Conservation (phyloP, 257 asterid genomes). For the Paulownia fortunei region DNA sequence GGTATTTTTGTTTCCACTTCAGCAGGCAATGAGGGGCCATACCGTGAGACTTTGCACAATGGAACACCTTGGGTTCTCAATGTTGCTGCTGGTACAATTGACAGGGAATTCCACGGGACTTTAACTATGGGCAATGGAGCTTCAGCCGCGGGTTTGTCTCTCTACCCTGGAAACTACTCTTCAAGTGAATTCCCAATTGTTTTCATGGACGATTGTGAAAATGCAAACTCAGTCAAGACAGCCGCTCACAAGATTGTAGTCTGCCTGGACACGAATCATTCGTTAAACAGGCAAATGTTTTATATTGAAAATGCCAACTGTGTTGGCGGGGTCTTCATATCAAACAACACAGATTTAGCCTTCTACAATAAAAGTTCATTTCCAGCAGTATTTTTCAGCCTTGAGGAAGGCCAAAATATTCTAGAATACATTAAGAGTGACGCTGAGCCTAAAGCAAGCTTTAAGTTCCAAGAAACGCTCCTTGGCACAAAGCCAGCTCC, state of each 20-base stretch:
- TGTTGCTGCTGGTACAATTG: conserved; percentile 74
- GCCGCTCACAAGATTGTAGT: conserved; percentile 42
- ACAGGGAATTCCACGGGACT: conserved; percentile 55
- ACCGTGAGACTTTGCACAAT: conserved; percentile 48
- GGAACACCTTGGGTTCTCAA: conserved; percentile 81
- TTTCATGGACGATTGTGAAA: conserved; percentile 33
- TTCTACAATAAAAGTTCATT: conserved; percentile 38
- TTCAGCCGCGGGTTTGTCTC: conserved; percentile 47
- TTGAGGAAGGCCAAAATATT: conserved; percentile 49
- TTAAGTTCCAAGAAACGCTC: conserved; percentile 51
- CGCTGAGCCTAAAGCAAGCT: conserved; percentile 46
- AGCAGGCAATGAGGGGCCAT: conserved; percentile 73
- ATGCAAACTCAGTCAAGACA: conserved; percentile 33
- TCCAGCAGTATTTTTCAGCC: conserved; percentile 54
- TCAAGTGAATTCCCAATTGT: conserved; percentile 39
- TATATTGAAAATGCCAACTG: conserved; percentile 37
- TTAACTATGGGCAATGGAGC: conserved; percentile 54
- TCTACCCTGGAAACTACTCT: conserved; percentile 56
- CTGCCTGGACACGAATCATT: conserved; percentile 52
- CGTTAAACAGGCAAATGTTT: conserved; percentile 47
- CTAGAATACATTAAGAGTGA: conserved; percentile 45
- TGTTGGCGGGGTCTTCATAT: conserved; percentile 58
- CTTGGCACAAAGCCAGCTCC: conserved; percentile 65
- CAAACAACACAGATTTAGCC: conserved; percentile 50
- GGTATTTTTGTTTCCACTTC: conserved; percentile 78